Evolutionary conservation across 345 rosid species (phyloP), one percentile per base, ranked within the genome.

Genomic region (Eucalyptus guilfoylei): DNA sequence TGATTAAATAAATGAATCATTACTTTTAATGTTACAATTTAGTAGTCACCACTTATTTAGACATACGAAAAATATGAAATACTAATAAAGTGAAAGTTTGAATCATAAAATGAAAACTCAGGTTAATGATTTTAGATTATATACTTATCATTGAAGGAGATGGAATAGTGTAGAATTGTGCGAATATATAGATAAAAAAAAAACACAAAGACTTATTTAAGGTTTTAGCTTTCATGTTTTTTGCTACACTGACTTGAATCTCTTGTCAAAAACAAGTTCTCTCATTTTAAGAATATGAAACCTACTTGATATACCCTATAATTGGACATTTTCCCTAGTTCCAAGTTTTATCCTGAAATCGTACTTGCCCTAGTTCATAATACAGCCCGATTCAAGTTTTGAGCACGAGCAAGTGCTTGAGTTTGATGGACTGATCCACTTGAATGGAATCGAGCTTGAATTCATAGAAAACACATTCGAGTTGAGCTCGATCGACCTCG

Each of bases 191-290:
- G 1, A 5, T 13, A 0, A 60, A 28, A 1, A 1, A 60, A 62
- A 62, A 60, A 5, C 4, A 28, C 2, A 60, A 6, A 60, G 1
- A 28, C 1, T 30, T 30, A 3, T 28, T 28, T 12, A 6, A 0
- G 0, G 4, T 62, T 60, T 28, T 0, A 12, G 1, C 7, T 58
- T 58, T 5, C 1, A 55, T 23, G 62, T 55, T 55, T 55, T 11
- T 23, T 1, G 4, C 1, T 26, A 5, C 15, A 12, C 1, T 28
- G 6, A 28, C 1, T 28, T 28, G 2, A 60, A 28, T 6, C 2
- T 60, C 1, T 0, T 0, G 0, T 6, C 3, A 6, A 0, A 28
- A 60, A 60, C 1, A 26, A 60, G 8, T 60, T 60, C 2, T 12
- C 8, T 13, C 7, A 3, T 28, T 60, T 28, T 28, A 11, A 12